Evolutionary conservation across 1,284 basidiomycete species (phyloP), one percentile per base, ranked within the genome.

Genomic region (Rhodotorula sp.): DNA sequence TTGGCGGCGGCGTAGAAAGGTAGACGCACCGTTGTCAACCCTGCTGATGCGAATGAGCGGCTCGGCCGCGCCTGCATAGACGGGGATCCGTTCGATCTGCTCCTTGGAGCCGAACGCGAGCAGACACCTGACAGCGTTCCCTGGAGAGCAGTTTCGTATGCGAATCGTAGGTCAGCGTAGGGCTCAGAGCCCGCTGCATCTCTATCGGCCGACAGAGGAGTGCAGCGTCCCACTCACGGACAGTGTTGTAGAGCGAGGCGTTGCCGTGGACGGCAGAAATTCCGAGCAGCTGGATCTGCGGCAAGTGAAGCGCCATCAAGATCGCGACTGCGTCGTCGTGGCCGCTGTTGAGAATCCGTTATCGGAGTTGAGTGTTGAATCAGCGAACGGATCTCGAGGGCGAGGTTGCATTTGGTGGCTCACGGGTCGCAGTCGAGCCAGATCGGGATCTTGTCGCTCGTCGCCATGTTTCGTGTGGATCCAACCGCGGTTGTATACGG

Each of bases 241-340:
- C 84, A 0, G 90, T 92, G 80, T 85, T 85, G 3, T 87, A 80
- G 15, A 86, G 85, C 65, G 84, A 84, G 0, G 90, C 84, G 78
- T 93, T 93, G 34, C 91, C 91, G 78, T 92, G 90, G 80, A 91
- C 91, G 31, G 90, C 91, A 1, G 91, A 92, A n/a, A 93, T 83
- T 0, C 91, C 91, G 6, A 92, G 81, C 21, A 93, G 85, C 48
- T 85, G 81, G 66, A 92, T 85, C 69, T 87, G 85, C 1, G 85
- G 83, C 20, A 84, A 84, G 76, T 91, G 87, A 4, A 89, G 79
- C 1, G 90, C 90, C 23, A 93, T 82, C 78, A 92, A 81, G 68
- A 93, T 88, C 3, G 91, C 91, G 8, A 87, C 88, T 8, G 90
- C 91, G 82, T 93, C 91, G 78, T 93, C 91, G 77, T 93, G 91